Evolutionary conservation across 495 filamentous ascomycete species (phyloP).

Genomic region (Penicillium diatomitis): DNA sequence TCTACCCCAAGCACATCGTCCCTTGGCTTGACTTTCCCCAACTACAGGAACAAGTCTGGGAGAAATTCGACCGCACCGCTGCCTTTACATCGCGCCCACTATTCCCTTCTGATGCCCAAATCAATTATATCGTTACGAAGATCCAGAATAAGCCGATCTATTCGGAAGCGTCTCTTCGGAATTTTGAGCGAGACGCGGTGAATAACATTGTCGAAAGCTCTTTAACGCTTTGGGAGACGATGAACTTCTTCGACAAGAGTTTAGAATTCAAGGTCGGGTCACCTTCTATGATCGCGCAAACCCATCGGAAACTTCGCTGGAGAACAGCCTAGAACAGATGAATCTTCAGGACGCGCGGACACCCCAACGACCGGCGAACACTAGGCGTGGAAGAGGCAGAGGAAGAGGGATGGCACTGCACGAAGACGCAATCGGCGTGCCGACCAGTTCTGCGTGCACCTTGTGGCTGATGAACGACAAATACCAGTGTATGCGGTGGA

Average conservation of each 20-base stretch:
- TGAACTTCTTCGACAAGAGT: slow-evolving; percentile 10
- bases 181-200: slow-evolving; percentile 20
- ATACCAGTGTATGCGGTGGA: slow-evolving; percentile 19
- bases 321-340: slow-evolving; percentile 16
- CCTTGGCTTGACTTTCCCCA: slow-evolving; percentile 9
- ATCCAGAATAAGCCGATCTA: slow-evolving; percentile 18
- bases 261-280: slow-evolving; percentile 16
- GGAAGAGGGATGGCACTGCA: slow-evolving; percentile 8
- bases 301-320: slow-evolving; percentile 8
- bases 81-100: too few relatives aligned
- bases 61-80: neutral
- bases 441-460: slow-evolving; percentile 16
- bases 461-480: slow-evolving; percentile 12
- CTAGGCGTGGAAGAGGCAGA: slow-evolving; percentile 9
- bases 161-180: slow-evolving; percentile 17
- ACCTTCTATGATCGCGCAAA: slow-evolving; percentile 17
- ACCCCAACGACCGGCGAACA: slow-evolving; percentile 10
- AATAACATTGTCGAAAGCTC: slow-evolving; percentile 19
- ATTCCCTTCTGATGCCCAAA: neutral
- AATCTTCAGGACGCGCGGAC: slow-evolving; percentile 8
- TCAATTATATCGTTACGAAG: slow-evolving; percentile 5
- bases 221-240: slow-evolving; percentile 16
- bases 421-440: slow-evolving; percentile 12
- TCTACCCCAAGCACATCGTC: slow-evolving; percentile 10
- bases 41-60: slow-evolving; percentile 12